A percentile compares a stretch with the other conserved stretches of the same genome.
Evolutionary conservation across 306 rosid genomes (phyloP).

Genomic region (Calophaca sinica): DNA sequence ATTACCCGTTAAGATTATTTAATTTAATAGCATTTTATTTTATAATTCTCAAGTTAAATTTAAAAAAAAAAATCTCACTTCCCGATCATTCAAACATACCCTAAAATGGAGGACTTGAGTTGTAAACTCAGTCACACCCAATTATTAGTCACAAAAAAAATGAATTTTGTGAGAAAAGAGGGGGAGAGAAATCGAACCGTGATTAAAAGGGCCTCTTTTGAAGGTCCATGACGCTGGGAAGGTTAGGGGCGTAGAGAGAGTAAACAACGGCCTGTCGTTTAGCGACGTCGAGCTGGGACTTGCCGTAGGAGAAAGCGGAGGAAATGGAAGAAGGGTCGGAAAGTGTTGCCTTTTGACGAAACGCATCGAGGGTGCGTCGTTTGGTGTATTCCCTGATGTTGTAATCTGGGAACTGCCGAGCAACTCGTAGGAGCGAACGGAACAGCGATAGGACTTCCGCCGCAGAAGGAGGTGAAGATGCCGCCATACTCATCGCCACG

Average conservation of each 20-base stretch:
- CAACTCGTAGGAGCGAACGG: conserved; percentile 68
- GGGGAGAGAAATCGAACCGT: conserved; percentile 4
- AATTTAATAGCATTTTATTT: too few relatives aligned
- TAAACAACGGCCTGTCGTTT: conserved; percentile 68
- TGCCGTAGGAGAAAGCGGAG: conserved; percentile 57
- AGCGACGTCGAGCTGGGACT: conserved; percentile 64
- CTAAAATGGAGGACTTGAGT: background rate
- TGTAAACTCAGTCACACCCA: background rate
- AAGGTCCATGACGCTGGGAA: conserved; percentile 75
- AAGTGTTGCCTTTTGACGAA: conserved; percentile 62
- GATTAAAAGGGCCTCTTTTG: background rate
- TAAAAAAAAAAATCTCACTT: too few relatives aligned
- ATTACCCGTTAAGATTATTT: background rate
- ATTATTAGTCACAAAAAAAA: background rate
- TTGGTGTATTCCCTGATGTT: conserved; percentile 79
- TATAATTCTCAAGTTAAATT: background rate
- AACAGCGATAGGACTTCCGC: conserved; percentile 57
- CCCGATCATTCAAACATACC: background rate
- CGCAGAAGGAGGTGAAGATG: conserved; percentile 44
- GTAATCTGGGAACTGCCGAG: conserved; percentile 73
- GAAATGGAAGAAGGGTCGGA: conserved; percentile 54
- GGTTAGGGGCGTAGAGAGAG: conserved; percentile 67
- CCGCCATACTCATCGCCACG: background rate
- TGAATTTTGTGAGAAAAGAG: background rate
- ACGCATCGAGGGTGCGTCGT: conserved; percentile 73